A percentile compares a stretch with the other conserved stretches of the same genome.
Evolutionary conservation across 371 early-diverging fungal species (phyloP).

Genomic region (Amoeboaphelidium occidentale): DNA sequence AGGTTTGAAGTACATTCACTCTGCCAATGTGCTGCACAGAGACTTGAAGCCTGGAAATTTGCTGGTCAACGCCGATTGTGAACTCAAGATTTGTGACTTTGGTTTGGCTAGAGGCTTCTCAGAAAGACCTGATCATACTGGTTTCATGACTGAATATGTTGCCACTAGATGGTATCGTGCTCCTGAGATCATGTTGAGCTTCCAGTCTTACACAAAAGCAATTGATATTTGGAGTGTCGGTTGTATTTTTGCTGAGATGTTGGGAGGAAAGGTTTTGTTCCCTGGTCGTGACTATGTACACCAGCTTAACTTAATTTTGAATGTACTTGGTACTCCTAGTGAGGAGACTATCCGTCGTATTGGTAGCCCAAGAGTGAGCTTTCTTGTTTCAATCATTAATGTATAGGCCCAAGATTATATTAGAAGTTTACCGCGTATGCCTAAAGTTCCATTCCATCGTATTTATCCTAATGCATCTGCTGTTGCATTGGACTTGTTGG

Average conservation of each 20-base stretch:
- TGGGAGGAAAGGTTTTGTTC: conserved; percentile 66
- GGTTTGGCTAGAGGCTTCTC: conserved; percentile 80
- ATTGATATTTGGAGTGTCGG: conserved; percentile 97
- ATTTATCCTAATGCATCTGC: conserved; percentile 62
- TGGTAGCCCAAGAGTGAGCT: conserved; percentile 40
- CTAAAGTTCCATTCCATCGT: conserved; percentile 57
- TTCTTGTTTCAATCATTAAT: conserved; percentile 1
- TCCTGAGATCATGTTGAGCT: conserved; percentile 91
- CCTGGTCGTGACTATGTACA: conserved; percentile 87
- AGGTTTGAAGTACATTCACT: conserved; percentile 92
- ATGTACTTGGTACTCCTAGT: conserved; percentile 90
- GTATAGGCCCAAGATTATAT: conserved; percentile 81
- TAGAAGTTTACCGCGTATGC: conserved; percentile 60
- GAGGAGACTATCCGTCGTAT: conserved; percentile 68
- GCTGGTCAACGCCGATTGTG: conserved; percentile 92
- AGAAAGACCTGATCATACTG: conserved; percentile 52
- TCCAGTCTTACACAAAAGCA: conserved; percentile 78
- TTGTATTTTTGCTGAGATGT: conserved; percentile 88
- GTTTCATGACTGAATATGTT: conserved; percentile 90
- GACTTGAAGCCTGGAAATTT: conserved; percentile 92
- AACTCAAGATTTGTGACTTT: conserved; percentile 86
- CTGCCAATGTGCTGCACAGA: conserved; percentile 91
- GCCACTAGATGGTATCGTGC: conserved; percentile 97
- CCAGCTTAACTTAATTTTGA: conserved; percentile 93
- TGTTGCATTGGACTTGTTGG: conserved; percentile 52